These are phyloP conservation scores for Trichoderma asperelloides DNA, from an alignment of 495 filamentous ascomycete genomes.

Conservation along the genomic window DNA sequence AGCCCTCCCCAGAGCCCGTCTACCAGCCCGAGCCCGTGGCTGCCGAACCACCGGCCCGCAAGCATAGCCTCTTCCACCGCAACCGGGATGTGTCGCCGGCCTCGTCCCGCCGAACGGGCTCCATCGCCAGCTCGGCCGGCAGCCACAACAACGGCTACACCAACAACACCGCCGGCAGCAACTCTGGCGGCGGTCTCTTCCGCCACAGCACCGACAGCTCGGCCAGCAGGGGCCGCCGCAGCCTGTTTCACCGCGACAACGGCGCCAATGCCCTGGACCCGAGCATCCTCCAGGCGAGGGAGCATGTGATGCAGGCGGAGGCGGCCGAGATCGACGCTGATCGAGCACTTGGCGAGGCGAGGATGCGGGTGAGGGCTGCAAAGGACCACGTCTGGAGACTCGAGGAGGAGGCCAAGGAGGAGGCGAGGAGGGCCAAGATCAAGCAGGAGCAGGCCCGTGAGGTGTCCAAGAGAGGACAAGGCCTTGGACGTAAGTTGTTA, in stretches of 20 bases:
- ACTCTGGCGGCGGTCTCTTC: slow-evolving; percentile 12
- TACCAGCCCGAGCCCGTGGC: slow-evolving; percentile 21
- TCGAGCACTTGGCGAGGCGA: slow-evolving; percentile 46
- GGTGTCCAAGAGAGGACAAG: slow-evolving; percentile 56
- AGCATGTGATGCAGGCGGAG: slow-evolving; percentile 51
- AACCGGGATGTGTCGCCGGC: background rate
- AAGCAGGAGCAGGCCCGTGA: slow-evolving; percentile 56
- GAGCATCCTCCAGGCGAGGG: slow-evolving; percentile 46
- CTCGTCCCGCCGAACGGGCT: slow-evolving; percentile 17
- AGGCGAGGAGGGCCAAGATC: slow-evolving; percentile 50
- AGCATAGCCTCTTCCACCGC: slow-evolving; percentile 31
- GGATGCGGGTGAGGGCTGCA: slow-evolving; percentile 49
- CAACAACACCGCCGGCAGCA: slow-evolving; percentile 8
- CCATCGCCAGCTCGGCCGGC: slow-evolving; percentile 20
- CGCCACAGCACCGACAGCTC: slow-evolving; percentile 9
- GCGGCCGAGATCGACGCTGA: slow-evolving; percentile 54
- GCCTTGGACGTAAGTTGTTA: slow-evolving; percentile 50
- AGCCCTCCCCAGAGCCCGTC: slow-evolving; percentile 25
- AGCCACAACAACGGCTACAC: slow-evolving; percentile 11
- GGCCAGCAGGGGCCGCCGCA: slow-evolving; percentile 22
- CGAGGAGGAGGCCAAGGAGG: slow-evolving; percentile 55
- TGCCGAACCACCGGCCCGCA: slow-evolving; percentile 24
- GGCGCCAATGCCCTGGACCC: slow-evolving; percentile 43
- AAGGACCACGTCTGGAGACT: slow-evolving; percentile 52
- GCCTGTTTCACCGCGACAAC: slow-evolving; percentile 33